phyloP scores from a whole-genome alignment of 2,329 filamentous ascomycete genomes.

The Exophiala oligosperma region DNA sequence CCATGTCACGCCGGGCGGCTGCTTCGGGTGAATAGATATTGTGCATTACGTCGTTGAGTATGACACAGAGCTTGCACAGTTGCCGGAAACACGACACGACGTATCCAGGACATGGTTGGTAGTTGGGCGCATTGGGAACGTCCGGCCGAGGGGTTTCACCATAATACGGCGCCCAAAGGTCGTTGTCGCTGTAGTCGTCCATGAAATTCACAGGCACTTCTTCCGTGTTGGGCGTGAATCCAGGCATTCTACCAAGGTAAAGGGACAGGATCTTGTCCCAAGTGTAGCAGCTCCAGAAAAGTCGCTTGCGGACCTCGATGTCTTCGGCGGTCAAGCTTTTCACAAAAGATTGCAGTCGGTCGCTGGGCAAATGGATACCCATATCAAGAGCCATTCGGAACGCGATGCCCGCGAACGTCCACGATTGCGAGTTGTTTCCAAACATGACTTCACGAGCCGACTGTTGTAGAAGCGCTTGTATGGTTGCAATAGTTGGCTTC shows the following conservation, averaged over 20 bases:
- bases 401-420: conserved; percentile 34
- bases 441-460: conserved; percentile 33
- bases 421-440: conserved; percentile 31
- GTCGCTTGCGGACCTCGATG: conserved; percentile 32
- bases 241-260: conserved; percentile 34
- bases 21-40: conserved; percentile 47
- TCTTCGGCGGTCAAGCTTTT: conserved; percentile 32
- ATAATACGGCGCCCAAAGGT: conserved; percentile 34
- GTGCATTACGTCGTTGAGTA: conserved; percentile 49
- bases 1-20: conserved; percentile 37
- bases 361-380: conserved; percentile 32
- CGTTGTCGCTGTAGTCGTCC: conserved; percentile 32
- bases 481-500: conserved; percentile 32
- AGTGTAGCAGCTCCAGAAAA: conserved; percentile 36
- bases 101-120: conserved; percentile 31
- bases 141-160: conserved; percentile 27
- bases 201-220: conserved; percentile 29
- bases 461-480: conserved; percentile 34
- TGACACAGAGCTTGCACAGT: conserved; percentile 44
- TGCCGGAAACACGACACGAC: conserved; percentile 33
- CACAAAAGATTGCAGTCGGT: conserved; percentile 28
- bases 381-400: conserved; percentile 36
- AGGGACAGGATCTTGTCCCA: conserved; percentile 36
- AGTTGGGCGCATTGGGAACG: conserved; percentile 15
- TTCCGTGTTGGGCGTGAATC: conserved; percentile 26